Percentiles rank a stretch among this genome's conserved stretches.
Evolutionary conservation across 805 yeast species (phyloP).

Genomic region (Maudiozyma pseudohumilis): DNA sequence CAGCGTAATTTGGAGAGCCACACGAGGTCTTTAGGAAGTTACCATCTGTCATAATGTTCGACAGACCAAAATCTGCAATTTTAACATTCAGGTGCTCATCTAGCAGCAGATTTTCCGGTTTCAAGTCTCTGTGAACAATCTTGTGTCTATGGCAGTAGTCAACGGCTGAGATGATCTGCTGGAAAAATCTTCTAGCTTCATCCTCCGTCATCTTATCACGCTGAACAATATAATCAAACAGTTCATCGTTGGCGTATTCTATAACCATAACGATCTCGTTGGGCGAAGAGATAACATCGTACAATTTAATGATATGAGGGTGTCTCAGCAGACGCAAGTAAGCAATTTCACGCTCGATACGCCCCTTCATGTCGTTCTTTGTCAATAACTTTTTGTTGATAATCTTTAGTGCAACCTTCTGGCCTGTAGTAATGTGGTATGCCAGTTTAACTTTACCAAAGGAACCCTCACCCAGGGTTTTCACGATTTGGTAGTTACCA

Average conservation of each 20-base stretch:
- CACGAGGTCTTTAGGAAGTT: constrained; percentile 89
- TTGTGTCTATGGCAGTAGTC: constrained; percentile 95
- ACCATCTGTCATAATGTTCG: constrained; percentile 96
- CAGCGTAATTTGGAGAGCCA: constrained; percentile 96
- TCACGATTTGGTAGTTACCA: constrained; percentile 87
- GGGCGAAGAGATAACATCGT: constrained; percentile 89
- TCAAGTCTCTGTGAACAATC: constrained; percentile 92
- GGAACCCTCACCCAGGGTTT: constrained; percentile 92
- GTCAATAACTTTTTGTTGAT: constrained; percentile 88
- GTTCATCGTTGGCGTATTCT: constrained; percentile 92
- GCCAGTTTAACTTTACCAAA: constrained; percentile 93
- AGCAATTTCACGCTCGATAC: constrained; percentile 89
- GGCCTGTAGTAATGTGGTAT: constrained; percentile 82
- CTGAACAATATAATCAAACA: constrained; percentile 91
- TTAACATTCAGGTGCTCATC: constrained; percentile 88
- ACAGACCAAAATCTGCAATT: constrained; percentile 91
- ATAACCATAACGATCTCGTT: constrained; percentile 97
- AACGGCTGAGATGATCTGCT: constrained; percentile 92
- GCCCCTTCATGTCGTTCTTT: constrained; percentile 93
- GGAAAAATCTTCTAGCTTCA: constrained; percentile 89
- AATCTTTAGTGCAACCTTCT: constrained; percentile 84
- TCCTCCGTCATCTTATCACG: constrained; percentile 86
- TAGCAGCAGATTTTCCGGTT: constrained; percentile 84
- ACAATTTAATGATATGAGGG: constrained; percentile 90
- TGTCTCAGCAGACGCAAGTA: constrained; percentile 81